Conservation (phyloP, 73 alveolate genomes). For the Tetrahymena thermophila region DNA sequence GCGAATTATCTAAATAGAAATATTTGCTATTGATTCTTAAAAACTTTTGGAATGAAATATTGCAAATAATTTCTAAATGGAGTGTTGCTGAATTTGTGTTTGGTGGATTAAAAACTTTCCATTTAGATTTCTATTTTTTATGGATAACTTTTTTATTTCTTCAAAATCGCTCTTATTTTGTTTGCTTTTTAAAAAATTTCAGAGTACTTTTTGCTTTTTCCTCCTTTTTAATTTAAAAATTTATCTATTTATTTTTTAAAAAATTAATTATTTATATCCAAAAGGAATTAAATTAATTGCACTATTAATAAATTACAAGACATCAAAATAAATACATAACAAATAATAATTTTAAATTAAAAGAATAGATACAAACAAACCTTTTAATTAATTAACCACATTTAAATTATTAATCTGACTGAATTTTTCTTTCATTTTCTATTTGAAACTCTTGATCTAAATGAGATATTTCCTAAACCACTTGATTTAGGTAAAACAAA, state of each 20-base stretch:
- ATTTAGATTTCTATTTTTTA: background rate
- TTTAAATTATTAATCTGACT: too few species aligned
- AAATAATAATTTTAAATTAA: too few species aligned
- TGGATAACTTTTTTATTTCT: background rate
- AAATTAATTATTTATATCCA: too few species aligned
- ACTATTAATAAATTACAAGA: too few species aligned
- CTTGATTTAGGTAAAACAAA: background rate
- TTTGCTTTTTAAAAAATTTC: too few species aligned
- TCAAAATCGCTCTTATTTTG: background rate
- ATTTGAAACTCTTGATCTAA: background rate
- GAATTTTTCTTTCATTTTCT: background rate
- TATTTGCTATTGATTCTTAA: background rate
- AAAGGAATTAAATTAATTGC: too few species aligned
- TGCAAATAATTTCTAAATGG: background rate
- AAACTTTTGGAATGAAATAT: background rate
- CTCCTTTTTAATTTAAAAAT: background rate
- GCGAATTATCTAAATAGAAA: background rate
- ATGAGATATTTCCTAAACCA: background rate
- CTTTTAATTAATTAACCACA: too few species aligned
- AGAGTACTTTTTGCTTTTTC: background rate
- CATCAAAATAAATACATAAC: too few species aligned
- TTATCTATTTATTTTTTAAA: too few species aligned
- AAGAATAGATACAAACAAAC: background rate
- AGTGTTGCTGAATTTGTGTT: background rate
- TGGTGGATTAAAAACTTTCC: background rate